Conservation (phyloP, 2,329 filamentous ascomycete species). For the Fusarium devonianum region DNA sequence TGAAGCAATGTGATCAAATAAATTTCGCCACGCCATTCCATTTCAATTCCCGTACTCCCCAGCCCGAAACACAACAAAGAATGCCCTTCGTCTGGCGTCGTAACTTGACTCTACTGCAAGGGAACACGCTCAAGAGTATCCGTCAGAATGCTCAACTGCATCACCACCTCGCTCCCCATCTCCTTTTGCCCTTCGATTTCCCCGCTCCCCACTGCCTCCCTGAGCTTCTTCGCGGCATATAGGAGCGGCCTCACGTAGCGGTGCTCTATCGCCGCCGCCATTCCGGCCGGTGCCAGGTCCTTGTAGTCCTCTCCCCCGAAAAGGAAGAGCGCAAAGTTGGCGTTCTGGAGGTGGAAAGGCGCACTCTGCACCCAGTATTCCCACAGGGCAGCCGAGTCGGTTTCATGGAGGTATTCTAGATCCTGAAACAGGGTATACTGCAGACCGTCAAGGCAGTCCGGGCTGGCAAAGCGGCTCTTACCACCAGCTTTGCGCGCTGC, state of each 20-base stretch:
- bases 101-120: conserved; percentile 44
- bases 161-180: conserved; percentile 41
- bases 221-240: conserved; percentile 50
- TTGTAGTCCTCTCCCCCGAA: conserved; percentile 55
- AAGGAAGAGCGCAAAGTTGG: conserved; percentile 67
- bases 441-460: conserved; percentile 65
- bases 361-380: conserved; percentile 62
- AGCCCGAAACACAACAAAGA: conserved; percentile 10
- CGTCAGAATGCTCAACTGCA: conserved; percentile 53
- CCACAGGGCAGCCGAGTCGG: conserved; percentile 52
- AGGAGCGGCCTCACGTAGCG: conserved; percentile 64
- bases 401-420: conserved; percentile 55
- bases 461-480: conserved; percentile 56
- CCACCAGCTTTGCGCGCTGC: conserved; percentile 47
- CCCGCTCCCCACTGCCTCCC: conserved; percentile 44
- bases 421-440: conserved; percentile 69
- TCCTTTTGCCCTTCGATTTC: conserved; percentile 43
- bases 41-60: conserved; percentile 14
- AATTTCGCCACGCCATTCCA: neutral
- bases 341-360: conserved; percentile 64
- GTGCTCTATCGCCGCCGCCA: conserved; percentile 64
- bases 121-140: conserved; percentile 53
- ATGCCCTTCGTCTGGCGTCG: neutral
- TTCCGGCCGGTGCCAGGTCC: conserved; percentile 61
- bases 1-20: no score